Percentiles rank a stretch among this genome's conserved stretches.
Evolutionary conservation across 768 basidiomycete species (phyloP).

Genomic region (Roridomyces roridus): DNA sequence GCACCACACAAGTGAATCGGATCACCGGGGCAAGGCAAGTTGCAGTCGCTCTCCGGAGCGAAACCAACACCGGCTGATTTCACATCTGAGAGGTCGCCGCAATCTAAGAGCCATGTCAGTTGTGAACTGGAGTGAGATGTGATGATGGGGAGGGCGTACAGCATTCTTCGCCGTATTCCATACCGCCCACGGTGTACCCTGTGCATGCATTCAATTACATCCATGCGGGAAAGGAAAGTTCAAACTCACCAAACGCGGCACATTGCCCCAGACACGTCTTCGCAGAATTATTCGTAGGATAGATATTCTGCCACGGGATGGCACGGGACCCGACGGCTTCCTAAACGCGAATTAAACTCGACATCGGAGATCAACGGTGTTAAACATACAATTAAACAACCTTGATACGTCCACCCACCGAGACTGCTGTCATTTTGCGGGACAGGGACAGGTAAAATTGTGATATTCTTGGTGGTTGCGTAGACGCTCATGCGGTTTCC

Average conservation of each 20-base stretch:
- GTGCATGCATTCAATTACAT: too few relatives aligned
- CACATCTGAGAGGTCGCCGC: conserved; percentile 70
- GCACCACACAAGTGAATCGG: conserved; percentile 75
- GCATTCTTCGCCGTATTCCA: conserved; percentile 68
- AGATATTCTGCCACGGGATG: conserved; percentile 68
- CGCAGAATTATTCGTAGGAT: conserved; percentile 68
- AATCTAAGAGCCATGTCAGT: conserved; percentile 48
- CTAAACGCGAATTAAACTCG: conserved; percentile 38
- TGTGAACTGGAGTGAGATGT: background rate
- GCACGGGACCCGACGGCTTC: conserved; percentile 55
- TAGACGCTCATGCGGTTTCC: conserved; percentile 79
- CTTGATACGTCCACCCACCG: conserved; percentile 67
- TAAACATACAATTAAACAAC: conserved; percentile 64
- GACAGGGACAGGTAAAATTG: conserved; percentile 63
- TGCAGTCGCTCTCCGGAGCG: conserved; percentile 50
- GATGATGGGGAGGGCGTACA: conserved; percentile 51
- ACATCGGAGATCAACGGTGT: background rate
- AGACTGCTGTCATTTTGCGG: conserved; percentile 63
- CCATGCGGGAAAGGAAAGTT: too few relatives aligned
- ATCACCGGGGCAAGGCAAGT: conserved; percentile 71
- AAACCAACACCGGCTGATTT: conserved; percentile 44
- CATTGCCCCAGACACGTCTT: conserved; percentile 73
- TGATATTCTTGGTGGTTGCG: conserved; percentile 55
- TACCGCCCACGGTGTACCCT: conserved; percentile 66
- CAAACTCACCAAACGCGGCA: conserved; percentile 57